Percentiles rank a stretch among this genome's conserved stretches.
Evolutionary conservation across 805 yeast species (phyloP).

Genomic region (Kodamaea fukazawae): DNA sequence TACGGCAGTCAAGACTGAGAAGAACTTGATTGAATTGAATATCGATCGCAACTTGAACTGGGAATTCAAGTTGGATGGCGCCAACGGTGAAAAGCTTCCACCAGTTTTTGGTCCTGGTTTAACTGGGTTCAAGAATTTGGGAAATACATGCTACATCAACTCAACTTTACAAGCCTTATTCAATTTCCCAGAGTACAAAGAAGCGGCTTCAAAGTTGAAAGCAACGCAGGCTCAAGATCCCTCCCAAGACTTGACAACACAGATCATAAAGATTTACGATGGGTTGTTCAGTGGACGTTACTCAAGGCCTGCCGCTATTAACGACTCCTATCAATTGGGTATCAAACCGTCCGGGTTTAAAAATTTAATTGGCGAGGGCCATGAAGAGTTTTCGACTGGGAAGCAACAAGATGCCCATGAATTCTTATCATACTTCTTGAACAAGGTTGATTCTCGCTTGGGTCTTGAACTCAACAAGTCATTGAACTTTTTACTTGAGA

Average conservation of each 20-base stretch:
- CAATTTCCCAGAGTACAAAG: conserved; percentile 36
- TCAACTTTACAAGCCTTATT: conserved; percentile 76
- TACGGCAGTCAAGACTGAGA: conserved; percentile 69
- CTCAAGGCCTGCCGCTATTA: conserved; percentile 48
- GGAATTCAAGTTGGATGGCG: conserved; percentile 82
- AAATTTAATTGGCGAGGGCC: conserved; percentile 69
- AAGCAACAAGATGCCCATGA: conserved; percentile 96
- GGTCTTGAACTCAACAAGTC: conserved; percentile 47
- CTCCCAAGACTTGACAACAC: conserved; percentile 64
- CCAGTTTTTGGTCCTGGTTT: conserved; percentile 74
- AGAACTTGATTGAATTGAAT: conserved; percentile 82
- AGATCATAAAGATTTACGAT: conserved; percentile 73
- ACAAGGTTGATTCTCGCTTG: conserved; percentile 53
- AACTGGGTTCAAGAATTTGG: conserved; percentile 86
- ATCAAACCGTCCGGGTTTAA: conserved; percentile 77
- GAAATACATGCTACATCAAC: conserved; percentile 89
- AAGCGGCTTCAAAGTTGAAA: conserved; percentile 33
- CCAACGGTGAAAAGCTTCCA: conserved; percentile 59
- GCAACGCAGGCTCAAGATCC: conserved; percentile 40
- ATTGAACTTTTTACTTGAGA: conserved; percentile 65
- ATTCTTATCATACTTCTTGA: conserved; percentile 67
- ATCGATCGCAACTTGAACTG: conserved; percentile 89
- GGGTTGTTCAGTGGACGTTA: conserved; percentile 77
- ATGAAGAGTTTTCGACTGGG: conserved; percentile 79
- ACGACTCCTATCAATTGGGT: conserved; percentile 65